phyloP scores from a whole-genome alignment of 108 stramenopile genomes.

The Conticribra guillardii region DNA sequence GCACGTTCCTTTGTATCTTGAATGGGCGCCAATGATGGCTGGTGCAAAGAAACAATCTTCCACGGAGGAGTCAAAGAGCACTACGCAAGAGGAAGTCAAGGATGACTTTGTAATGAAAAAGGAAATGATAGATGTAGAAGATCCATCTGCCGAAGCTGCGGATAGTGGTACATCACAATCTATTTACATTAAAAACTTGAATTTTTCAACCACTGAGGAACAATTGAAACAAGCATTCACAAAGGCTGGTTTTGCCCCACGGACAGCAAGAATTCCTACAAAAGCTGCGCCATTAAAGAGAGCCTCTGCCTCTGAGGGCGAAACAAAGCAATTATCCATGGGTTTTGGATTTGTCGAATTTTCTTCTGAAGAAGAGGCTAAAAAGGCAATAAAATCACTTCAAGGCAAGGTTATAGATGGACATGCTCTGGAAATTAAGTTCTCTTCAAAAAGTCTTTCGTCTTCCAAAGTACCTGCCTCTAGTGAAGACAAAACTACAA shows the following conservation, averaged over 20 bases:
- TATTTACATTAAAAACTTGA: constrained; percentile 96
- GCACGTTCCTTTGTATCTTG: constrained; percentile 95
- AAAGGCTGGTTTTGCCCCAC: constrained; percentile 57
- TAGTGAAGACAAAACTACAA: constrained; percentile 38
- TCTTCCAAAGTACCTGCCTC: constrained; percentile 5
- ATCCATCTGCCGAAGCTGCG: constrained; percentile 38
- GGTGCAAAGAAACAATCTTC: constrained; percentile 21
- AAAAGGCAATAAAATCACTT: constrained; percentile 78
- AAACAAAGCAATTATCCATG: constrained; percentile 75
- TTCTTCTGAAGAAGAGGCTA: constrained; percentile 62
- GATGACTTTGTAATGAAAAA: constrained; percentile 23
- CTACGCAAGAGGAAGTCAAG: constrained; percentile 6
- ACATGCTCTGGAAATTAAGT: constrained; percentile 87
- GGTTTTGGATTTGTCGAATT: constrained; percentile 99
- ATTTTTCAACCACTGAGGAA: constrained; percentile 90
- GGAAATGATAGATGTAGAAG: constrained; percentile 41
- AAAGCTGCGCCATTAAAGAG: constrained; percentile 72
- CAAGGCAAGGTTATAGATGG: constrained; percentile 92
- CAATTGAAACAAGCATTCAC: constrained; percentile 68
- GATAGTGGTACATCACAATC: constrained; percentile 57
- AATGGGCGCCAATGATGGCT: constrained; percentile 92
- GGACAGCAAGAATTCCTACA: constrained; percentile 89
- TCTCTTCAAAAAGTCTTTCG: constrained; percentile 70
- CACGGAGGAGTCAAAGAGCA: constrained; percentile 4
- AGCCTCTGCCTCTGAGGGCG: constrained; percentile 13